Evolutionary conservation across 495 filamentous ascomycete species (phyloP), one percentile per base, ranked within the genome.

Genomic region (Recurvomyces mirabilis): DNA sequence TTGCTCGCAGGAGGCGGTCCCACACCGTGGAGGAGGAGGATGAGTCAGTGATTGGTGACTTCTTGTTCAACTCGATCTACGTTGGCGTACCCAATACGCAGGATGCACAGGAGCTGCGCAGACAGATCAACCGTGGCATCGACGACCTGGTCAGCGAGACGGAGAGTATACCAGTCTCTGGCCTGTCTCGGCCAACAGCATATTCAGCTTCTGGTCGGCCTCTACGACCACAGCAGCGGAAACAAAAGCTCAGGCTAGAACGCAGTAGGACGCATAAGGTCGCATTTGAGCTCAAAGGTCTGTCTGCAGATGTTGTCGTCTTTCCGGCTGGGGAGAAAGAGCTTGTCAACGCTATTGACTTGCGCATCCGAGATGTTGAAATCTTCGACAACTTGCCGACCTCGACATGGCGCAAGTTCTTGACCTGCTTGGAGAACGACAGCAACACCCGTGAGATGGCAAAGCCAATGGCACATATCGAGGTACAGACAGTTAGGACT

Each of bases 331-430:
- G 68, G 17, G 73, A 72, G 2, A 81, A 75, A 0, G 88, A 95
- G 60, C 89, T 83, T 1, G 75, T 91, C 56, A 93, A 76, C 52
- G 89, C 87, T 9, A 60, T 95, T 31, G 87, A 94, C 63, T 66
- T 96, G 13, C 74, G 83, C 1, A 71, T 96, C 10, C 68, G 72
- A 26, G 82, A 96, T 41, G 63, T 95, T 9, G 87, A 94, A 45
- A 79, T 99, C 19, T 93, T 91, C 50, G 93, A 99, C 61, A 85
- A 94, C 58, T 74, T 96, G 0, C 83, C 87, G 1, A 91, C 87
- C 0, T 96, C 91, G 7, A 96, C 89, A 1, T 99, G 93, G 93
- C 91, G 84, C 63, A 96, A 94, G 56, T 96, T 99, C 60, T 82
- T 84, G 28, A 95, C 86, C 0, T 94, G 93, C 56, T 86, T 93